phyloP scores from a whole-genome alignment of 2,329 filamentous ascomycete genomes.

The Metarhizium anisopliae region DNA sequence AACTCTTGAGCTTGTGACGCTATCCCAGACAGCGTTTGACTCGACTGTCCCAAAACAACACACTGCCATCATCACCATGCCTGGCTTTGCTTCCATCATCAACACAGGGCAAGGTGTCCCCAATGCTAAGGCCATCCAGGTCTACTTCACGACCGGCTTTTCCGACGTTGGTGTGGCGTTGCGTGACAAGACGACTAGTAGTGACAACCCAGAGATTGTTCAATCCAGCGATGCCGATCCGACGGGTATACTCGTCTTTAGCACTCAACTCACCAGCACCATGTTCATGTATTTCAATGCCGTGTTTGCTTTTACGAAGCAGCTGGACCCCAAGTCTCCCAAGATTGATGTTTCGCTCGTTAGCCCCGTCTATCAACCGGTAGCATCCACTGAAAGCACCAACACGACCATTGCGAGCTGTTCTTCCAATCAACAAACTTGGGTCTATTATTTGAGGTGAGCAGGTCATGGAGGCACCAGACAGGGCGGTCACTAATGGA shows the following conservation, averaged over 20 bases:
- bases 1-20: background rate
- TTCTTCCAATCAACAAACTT: background rate
- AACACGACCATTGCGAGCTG: background rate
- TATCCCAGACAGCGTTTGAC: background rate
- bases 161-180: background rate
- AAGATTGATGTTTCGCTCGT: background rate
- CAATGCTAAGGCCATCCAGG: background rate
- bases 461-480: background rate
- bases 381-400: background rate
- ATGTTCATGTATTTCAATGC: background rate
- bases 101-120: background rate
- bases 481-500: background rate
- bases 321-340: background rate
- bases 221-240: background rate
- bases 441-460: background rate
- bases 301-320: background rate
- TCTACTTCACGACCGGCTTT: background rate
- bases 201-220: background rate
- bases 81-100: background rate
- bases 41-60: background rate
- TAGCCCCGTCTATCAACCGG: background rate
- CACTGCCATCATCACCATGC: background rate
- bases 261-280: background rate
- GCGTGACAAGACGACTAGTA: background rate
- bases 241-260: background rate